Conservation (phyloP, 2,329 filamentous ascomycete species). For the Venturia asperata region DNA sequence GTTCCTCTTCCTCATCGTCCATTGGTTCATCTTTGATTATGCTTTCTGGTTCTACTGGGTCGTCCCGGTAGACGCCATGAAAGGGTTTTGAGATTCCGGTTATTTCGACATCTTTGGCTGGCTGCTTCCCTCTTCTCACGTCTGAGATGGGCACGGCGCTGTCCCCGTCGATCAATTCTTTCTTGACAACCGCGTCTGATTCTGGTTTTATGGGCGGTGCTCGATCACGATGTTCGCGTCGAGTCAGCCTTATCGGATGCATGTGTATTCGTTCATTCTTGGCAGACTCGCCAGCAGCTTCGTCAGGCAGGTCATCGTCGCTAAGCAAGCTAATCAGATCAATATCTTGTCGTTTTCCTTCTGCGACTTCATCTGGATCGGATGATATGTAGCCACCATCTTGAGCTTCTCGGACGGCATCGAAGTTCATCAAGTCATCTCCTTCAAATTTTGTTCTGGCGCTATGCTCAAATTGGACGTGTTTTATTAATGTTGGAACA, state of each 20-base stretch:
- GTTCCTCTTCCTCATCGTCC: slow-evolving; percentile 38
- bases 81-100: slow-evolving; percentile 36
- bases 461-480: slow-evolving; percentile 1
- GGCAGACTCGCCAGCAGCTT: neutral
- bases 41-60: slow-evolving; percentile 20
- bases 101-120: slow-evolving; percentile 37
- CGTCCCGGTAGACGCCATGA: slow-evolving; percentile 40
- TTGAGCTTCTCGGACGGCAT: slow-evolving; percentile 21
- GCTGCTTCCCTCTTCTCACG: slow-evolving; percentile 26
- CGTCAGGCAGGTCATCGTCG: slow-evolving; percentile 37
- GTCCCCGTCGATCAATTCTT: slow-evolving; percentile 7
- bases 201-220: slow-evolving; percentile 15
- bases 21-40: slow-evolving; percentile 48
- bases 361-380: slow-evolving; percentile 45
- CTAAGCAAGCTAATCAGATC: slow-evolving; percentile 52
- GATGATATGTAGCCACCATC: slow-evolving; percentile 40
- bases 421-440: neutral
- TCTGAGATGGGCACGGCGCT: slow-evolving; percentile 23
- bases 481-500: slow-evolving; percentile 1
- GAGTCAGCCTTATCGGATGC: slow-evolving; percentile 52
- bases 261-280: slow-evolving; percentile 24
- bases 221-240: slow-evolving; percentile 23
- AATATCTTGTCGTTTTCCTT: slow-evolving; percentile 45
- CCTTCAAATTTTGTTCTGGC: neutral
- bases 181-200: slow-evolving; percentile 3